A percentile compares a stretch with the other conserved stretches of the same genome.
phyloP scores from a whole-genome alignment of 2,329 filamentous ascomycete genomes.

The Emmonsia crescens region DNA sequence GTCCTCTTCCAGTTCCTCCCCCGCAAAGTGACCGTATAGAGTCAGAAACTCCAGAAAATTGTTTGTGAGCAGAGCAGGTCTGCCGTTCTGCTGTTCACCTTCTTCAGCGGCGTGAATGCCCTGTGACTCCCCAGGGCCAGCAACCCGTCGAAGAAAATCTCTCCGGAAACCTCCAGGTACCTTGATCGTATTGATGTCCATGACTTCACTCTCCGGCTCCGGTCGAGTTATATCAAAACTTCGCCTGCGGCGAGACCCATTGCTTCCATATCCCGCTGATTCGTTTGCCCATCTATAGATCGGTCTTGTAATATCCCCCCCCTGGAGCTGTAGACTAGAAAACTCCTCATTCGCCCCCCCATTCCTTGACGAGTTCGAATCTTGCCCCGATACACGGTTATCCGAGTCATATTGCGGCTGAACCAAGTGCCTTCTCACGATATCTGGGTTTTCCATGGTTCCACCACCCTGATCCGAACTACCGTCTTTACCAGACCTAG shows the following conservation, averaged over 20 bases:
- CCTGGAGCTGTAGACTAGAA: slow-evolving; percentile 83
- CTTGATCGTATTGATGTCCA: slow-evolving; percentile 84
- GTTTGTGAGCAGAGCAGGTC: slow-evolving; percentile 64
- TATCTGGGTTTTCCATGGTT: slow-evolving; percentile 78
- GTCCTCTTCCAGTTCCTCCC: slow-evolving; percentile 92
- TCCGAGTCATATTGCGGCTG: slow-evolving; percentile 45
- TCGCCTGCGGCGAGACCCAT: slow-evolving; percentile 57
- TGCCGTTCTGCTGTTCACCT: slow-evolving; percentile 25
- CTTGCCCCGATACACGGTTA: slow-evolving; percentile 19
- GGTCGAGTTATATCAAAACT: slow-evolving; percentile 74
- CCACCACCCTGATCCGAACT: slow-evolving; percentile 40
- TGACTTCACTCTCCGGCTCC: slow-evolving; percentile 64
- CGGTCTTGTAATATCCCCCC: slow-evolving; percentile 84
- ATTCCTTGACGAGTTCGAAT: slow-evolving; percentile 16
- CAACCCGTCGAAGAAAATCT: slow-evolving; percentile 72
- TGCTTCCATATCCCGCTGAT: slow-evolving; percentile 53
- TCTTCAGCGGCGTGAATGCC: slow-evolving; percentile 28
- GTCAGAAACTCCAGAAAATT: slow-evolving; percentile 95
- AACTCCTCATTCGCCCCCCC: slow-evolving; percentile 63
- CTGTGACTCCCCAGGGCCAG: slow-evolving; percentile 49
- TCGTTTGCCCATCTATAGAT: slow-evolving; percentile 97
- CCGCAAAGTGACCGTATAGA: slow-evolving; percentile 93
- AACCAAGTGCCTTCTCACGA: slow-evolving; percentile 80
- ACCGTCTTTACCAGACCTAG: slow-evolving; percentile 44
- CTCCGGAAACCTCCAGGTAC: slow-evolving; percentile 87